These are phyloP conservation scores for Pseudogymnoascus sp. DNA, from an alignment of 2,329 filamentous ascomycete genomes.

Conservation along the genomic window DNA sequence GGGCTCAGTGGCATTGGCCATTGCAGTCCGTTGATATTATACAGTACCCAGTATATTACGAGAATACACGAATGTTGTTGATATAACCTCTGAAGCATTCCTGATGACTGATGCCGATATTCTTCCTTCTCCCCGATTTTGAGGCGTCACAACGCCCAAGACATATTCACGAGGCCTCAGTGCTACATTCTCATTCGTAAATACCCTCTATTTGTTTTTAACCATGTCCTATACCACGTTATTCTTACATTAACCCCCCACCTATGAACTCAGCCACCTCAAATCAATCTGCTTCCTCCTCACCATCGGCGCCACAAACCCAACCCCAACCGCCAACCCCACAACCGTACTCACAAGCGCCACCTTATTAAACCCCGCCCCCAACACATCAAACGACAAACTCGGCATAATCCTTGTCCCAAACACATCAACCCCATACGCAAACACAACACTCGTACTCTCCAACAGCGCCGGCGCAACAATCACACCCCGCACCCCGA, in stretches of 20 bases:
- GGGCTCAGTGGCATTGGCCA: neutral
- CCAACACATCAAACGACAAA: slow-evolving; percentile 82
- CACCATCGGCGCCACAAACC: slow-evolving; percentile 79
- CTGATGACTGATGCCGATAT: neutral
- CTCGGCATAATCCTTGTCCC: slow-evolving; percentile 81
- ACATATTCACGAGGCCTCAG: neutral
- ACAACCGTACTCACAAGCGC: slow-evolving; percentile 77
- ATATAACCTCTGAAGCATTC: neutral
- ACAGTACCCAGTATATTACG: slow-evolving; percentile 5
- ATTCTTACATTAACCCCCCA: neutral
- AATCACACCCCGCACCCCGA: slow-evolving; percentile 65
- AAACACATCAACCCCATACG: slow-evolving; percentile 82
- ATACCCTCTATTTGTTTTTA: slow-evolving; percentile 8
- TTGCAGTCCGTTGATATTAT: neutral
- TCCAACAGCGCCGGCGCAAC: slow-evolving; percentile 74
- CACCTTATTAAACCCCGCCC: slow-evolving; percentile 87
- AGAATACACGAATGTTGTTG: neutral
- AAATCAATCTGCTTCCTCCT: slow-evolving; percentile 59
- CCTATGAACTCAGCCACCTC: slow-evolving; percentile 40
- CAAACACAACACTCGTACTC: slow-evolving; percentile 84
- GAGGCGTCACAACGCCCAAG: too few relatives aligned
- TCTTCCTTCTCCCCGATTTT: too few relatives aligned
- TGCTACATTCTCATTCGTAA: neutral
- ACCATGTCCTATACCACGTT: neutral
- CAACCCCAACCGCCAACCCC: slow-evolving; percentile 67